Conservation (phyloP, 2,329 filamentous ascomycete genomes). For the Aspergillus carbonarius region DNA sequence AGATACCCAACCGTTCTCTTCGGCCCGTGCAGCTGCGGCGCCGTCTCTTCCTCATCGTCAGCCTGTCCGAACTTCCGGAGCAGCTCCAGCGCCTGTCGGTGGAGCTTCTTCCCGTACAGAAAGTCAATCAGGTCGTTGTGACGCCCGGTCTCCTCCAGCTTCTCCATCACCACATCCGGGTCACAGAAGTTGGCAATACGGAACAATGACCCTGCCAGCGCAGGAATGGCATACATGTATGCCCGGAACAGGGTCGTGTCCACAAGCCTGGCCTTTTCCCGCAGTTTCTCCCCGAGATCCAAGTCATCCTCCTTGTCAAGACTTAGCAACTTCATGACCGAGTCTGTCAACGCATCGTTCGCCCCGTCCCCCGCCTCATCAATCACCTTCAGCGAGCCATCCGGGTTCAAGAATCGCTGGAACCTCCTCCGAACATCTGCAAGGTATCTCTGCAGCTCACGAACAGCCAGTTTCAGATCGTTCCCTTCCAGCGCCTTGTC, state of each 20-base stretch:
- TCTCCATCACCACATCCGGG: constrained; percentile 90
- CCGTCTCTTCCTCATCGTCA: constrained; percentile 37
- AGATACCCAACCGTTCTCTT: constrained; percentile 83
- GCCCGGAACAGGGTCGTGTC: constrained; percentile 93
- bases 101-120: constrained; percentile 89
- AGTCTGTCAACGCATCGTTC: constrained; percentile 42
- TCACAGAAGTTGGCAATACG: constrained; percentile 97
- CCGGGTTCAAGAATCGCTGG: constrained; percentile 59
- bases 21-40: constrained; percentile 69
- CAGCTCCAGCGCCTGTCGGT: constrained; percentile 80
- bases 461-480: constrained; percentile 76
- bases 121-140: constrained; percentile 98
- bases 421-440: constrained; percentile 74
- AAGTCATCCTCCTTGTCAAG: constrained; percentile 52
- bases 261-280: constrained; percentile 76
- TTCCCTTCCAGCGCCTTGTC: constrained; percentile 63
- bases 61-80: constrained; percentile 75
- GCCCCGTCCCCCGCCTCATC: constrained; percentile 31
- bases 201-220: constrained; percentile 83
- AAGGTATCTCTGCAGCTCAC: constrained; percentile 82
- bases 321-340: constrained; percentile 48
- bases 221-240: constrained; percentile 89
- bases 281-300: constrained; percentile 69
- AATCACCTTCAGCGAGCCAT: constrained; percentile 50
- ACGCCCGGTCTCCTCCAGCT: constrained; percentile 79